Base-by-base conservation (phyloP, 768 basidiomycete species). In the Podaxis rugospora region DNA sequence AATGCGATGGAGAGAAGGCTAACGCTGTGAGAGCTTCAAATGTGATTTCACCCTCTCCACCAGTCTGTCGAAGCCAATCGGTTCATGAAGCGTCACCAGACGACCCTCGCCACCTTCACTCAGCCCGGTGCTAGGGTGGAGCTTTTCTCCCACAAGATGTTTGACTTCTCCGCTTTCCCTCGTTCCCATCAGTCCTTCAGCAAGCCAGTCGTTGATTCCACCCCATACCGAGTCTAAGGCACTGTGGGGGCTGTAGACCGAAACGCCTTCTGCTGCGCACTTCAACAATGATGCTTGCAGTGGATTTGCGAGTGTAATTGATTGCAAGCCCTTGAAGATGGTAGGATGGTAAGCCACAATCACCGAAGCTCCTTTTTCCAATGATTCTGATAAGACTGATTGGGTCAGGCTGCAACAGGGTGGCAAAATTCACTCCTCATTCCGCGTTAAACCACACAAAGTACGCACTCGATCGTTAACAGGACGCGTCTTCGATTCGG, bases 181-280 rank as follows among this genome's bases (percentile, higher is more conserved):
- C 16, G 63, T 73, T 51, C 73, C 75, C 63, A 83, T 73, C 36
- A 83, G 70, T 37, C 81, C 84, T 70, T 76, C 69, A 1, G 85
- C 90, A 14, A 95, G 82, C 91, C 92, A 97, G 73, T 95, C 93
- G 68, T 96, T 97, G 56, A 96, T 84, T 0, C 96, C 95, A 4
- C 84, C 90, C 66, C 83, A 80, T 1, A 91, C 86, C n/a, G 80
- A 81, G 74, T 98, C 96, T 16, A 97, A 80, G 0, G 93, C 85
- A 0, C 91, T 93, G 74, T 98, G 96, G 2, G 96, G 93, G 42
- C 82, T 83, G 75, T 91, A 96, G 4, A 98, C 82, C 1, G 89
- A 90, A 59, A 98, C 88, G 0, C 95, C 95, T 11, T 84, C 80
- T 0, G 92, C 88, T 0, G 88, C 87, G 63, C 95, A 92, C 58